Evolutionary conservation across 441 rosid species (phyloP), one percentile per base, ranked within the genome.

Genomic region (Populus hybrid): DNA sequence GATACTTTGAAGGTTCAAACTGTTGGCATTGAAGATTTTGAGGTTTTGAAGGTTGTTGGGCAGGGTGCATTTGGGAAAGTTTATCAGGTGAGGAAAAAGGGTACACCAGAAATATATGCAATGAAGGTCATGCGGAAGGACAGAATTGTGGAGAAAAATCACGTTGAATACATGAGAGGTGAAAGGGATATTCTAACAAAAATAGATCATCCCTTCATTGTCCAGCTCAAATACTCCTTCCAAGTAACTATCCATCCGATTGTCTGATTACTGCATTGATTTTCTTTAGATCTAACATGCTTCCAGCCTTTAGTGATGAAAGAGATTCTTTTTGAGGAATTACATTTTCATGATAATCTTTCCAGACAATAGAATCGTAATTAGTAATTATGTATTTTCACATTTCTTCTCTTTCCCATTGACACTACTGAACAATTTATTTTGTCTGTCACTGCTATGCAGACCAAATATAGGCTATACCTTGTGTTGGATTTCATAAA

Each of bases 121-220:
- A 95, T 95, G 99, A 95, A 95, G 88, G 99, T 95, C 76, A 91
- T 95, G 98, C 82, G 99, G 66, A 95, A 95, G 90, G 99, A 95
- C 82, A 90, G 82, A 75, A 92, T 95, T 16, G 88, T 95, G 89
- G 97, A 95, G 87, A 92, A 89, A 86, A 90, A 95, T 87, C 98
- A 92, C 64, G 97, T 87, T 1, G 97, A 89, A 71, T 95, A 94
- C 87, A 95, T 92, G 99, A 92, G 89, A 85, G 93, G 94, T 32
- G 99, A 95, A 83, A 92, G 97, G 78, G 97, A 95, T 71, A 95
- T 95, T 79, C 84, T 95, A 46, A 91, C 92, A 2, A 90, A 91
- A 82, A 80, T 89, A 18, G 95, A 94, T 71, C 98, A 95, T 82
- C 99, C 99, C 6, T 95, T 94, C 83, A 88, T 95, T 80, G 99